A percentile compares a stretch with the other conserved stretches of the same genome.
phyloP scores from a whole-genome alignment of 75 land plant species.

The Gnetum montanum region DNA sequence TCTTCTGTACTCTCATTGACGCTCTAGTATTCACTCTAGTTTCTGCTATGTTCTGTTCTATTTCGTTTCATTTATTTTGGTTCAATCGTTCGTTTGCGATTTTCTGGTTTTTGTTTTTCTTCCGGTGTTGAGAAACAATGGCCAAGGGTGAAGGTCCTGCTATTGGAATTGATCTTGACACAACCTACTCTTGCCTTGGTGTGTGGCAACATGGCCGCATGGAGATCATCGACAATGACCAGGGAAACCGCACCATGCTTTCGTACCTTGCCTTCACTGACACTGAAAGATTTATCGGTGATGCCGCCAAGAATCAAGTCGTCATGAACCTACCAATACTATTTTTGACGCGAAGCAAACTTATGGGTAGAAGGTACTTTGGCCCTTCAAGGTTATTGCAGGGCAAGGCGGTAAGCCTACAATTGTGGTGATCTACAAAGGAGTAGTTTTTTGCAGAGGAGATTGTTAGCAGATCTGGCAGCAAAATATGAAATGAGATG shows the following conservation, averaged over 20 bases:
- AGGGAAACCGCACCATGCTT: conserved; percentile 50
- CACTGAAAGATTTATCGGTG: conserved; percentile 42
- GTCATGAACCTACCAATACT: conserved; percentile 52
- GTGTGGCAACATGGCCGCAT: conserved; percentile 28
- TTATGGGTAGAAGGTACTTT: too few relatives aligned
- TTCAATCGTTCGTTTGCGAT: not conserved
- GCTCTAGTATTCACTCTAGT: too few relatives aligned
- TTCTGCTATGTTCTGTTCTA: too few relatives aligned
- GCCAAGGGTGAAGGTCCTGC: conserved; percentile 35
- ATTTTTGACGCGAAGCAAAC: too few relatives aligned
- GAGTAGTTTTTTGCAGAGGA: too few relatives aligned
- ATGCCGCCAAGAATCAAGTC: conserved; percentile 49
- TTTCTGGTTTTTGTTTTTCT: not conserved
- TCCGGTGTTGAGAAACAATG: conserved; percentile 3
- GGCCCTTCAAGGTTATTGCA: too few relatives aligned
- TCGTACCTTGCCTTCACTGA: conserved; percentile 52
- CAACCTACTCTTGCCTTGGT: conserved; percentile 29
- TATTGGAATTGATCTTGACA: conserved; percentile 42
- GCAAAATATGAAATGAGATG: too few relatives aligned
- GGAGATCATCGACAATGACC: conserved; percentile 46
- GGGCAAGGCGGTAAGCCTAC: too few relatives aligned
- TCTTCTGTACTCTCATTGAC: too few relatives aligned
- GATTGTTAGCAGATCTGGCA: too few relatives aligned
- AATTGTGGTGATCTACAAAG: too few relatives aligned
- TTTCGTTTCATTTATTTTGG: too few relatives aligned